Percentiles rank a stretch among this genome's conserved stretches.
Evolutionary conservation across 2,329 filamentous ascomycete species (phyloP).

Genomic region (Aspergillus hortae): DNA sequence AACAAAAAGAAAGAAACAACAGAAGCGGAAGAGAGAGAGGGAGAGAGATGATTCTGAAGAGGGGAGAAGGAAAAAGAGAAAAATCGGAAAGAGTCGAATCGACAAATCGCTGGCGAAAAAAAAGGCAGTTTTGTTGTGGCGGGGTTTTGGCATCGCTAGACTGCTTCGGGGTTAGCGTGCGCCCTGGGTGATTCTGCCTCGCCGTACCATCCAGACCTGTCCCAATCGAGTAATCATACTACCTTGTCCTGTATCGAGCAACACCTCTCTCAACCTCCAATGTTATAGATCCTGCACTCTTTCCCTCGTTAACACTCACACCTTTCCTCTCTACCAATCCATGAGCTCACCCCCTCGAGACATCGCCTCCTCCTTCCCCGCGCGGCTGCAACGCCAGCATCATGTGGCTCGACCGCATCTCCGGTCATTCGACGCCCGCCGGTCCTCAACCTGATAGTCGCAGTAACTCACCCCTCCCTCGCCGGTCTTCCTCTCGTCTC

Average conservation of each 20-base stretch:
- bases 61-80: constrained; percentile 19
- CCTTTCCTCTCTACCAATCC: background rate
- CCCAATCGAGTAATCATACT: background rate
- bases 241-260: background rate
- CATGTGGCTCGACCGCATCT: constrained; percentile 92
- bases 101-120: constrained; percentile 24
- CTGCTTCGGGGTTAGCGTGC: constrained; percentile 22
- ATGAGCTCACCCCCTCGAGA: constrained; percentile 8
- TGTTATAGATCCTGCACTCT: too few relatives aligned
- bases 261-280: background rate
- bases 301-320: background rate
- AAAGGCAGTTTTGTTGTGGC: constrained; percentile 31
- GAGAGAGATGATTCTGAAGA: constrained; percentile 16
- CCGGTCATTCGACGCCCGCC: constrained; percentile 64
- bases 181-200: background rate
- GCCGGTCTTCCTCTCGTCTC: constrained; percentile 64
- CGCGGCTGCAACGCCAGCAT: constrained; percentile 8
- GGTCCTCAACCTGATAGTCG: constrained; percentile 61
- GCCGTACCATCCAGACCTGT: constrained; percentile 5
- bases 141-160: constrained; percentile 27
- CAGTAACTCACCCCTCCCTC: constrained; percentile 67
- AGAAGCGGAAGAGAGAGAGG: constrained; percentile 18
- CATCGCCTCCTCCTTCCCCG: constrained; percentile 9
- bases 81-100: constrained; percentile 23
- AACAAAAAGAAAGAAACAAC: constrained; percentile 17